Evolutionary conservation across 176 grass and related monocot genomes (phyloP), one percentile per base, ranked within the genome.

Genomic region (Leersia perrieri): DNA sequence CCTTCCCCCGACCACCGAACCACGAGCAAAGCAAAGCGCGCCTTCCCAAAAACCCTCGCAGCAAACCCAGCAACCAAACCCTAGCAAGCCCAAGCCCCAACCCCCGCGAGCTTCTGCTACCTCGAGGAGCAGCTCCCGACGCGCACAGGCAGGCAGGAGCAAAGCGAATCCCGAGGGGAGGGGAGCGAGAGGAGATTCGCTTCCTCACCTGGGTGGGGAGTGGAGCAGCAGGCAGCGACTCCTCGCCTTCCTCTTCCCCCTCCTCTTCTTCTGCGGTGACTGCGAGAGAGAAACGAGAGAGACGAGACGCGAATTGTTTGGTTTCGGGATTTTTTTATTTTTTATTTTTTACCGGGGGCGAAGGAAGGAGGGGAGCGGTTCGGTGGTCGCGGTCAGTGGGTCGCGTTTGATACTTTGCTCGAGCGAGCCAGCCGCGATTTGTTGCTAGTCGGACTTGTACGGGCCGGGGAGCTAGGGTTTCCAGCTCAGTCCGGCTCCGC

Each of bases 31-130:
- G 49, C 23, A 39, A 51, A 75, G 39, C 4, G 75, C 31, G 9
- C 16, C 18, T 3, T n/a, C 31, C 16, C n/a, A n/a, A 40, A 77
- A 77, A 70, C 33, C 72, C 72, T 70, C 36, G 28, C 15, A 62
- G 14, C 11, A 53, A 36, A 57, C 12, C 33, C 28, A 72, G 55
- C 40, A 36, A 8, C 40, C 73, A 85, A 85, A 82, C 88, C 88
- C 88, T 89, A 89, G 83, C 13, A 82, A 11, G 13, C 51, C 25
- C n/a, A n/a, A n/a, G n/a, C n/a, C n/a, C n/a, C n/a, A n/a, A n/a
- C n/a, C 7, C 29, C 58, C 70, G 42, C 41, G 25, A 80, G 84
- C 51, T 14, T 11, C 58, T 22, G 29, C 69, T 26, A 22, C 65
- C 73, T 36, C 64, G 38, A n/a, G n/a, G n/a, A n/a, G n/a, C n/a